Percentiles rank a stretch among this genome's conserved stretches.
phyloP scores from a whole-genome alignment of 2,329 filamentous ascomycete genomes.

The Cladophialophora bantiana region DNA sequence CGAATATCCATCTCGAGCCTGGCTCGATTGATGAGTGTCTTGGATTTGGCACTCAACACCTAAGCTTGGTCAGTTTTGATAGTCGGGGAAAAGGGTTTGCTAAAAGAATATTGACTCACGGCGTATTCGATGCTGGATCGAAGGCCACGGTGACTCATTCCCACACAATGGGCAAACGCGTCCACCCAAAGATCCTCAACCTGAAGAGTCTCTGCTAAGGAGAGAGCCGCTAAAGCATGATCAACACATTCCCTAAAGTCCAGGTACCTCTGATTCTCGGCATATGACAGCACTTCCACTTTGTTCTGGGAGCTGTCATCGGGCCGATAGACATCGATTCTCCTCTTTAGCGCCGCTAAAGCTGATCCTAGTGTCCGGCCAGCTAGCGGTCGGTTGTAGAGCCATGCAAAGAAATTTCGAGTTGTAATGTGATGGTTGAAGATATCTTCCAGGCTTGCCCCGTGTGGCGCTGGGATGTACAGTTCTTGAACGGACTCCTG shows the following conservation, averaged over 20 bases:
- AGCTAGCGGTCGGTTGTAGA: slow-evolving; percentile 39
- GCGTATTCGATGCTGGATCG: slow-evolving; percentile 37
- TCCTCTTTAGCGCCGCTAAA: slow-evolving; percentile 69
- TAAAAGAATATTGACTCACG: slow-evolving; percentile 23
- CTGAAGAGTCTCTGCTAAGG: slow-evolving; percentile 71
- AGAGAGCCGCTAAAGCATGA: slow-evolving; percentile 72
- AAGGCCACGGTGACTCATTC: slow-evolving; percentile 61
- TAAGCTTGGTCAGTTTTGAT: slow-evolving; percentile 36
- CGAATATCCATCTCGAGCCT: slow-evolving; percentile 70
- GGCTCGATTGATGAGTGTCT: slow-evolving; percentile 69
- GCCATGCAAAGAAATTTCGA: slow-evolving; percentile 42
- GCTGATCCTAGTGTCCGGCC: slow-evolving; percentile 65
- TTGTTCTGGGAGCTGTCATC: slow-evolving; percentile 61
- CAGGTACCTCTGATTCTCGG: slow-evolving; percentile 73
- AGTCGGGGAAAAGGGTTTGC: neutral
- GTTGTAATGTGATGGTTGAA: slow-evolving; percentile 41
- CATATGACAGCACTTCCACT: slow-evolving; percentile 68
- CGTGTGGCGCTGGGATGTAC: slow-evolving; percentile 39
- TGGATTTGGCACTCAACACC: slow-evolving; percentile 59
- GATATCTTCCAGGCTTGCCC: slow-evolving; percentile 33
- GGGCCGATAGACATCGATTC: slow-evolving; percentile 68
- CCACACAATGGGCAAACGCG: slow-evolving; percentile 78
- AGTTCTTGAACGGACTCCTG: slow-evolving; percentile 36
- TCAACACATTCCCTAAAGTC: slow-evolving; percentile 70
- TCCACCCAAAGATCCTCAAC: slow-evolving; percentile 72